Evolutionary conservation across 306 rosid genomes (phyloP), one percentile per base, ranked within the genome.

Genomic region (Erythrophleum fordii): DNA sequence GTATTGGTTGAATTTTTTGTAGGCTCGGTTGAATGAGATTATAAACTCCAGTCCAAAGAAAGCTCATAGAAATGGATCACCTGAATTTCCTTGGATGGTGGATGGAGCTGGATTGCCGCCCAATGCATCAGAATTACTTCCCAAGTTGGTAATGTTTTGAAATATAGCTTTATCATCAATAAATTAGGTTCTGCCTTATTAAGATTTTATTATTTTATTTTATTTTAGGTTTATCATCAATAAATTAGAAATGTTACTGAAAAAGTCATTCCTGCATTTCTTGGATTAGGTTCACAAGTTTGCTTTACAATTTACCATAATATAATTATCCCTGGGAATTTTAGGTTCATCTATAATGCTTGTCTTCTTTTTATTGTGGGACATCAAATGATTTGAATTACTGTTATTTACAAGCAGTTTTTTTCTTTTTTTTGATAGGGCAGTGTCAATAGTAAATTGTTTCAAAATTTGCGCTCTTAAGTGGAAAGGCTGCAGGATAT

Each of bases 91-190:
- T 45, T 93, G 99, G 99, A 90, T 73, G 89, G 81, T 80, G 77
- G 99, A 95, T 81, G 99, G 99, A 86, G 92, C 85, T 35, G 99
- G 99, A 67, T 85, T 91, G 73, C 97, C 98, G 39, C 78, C 90
- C 67, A 82, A 95, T 93, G 93, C 96, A 69, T 88, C 89, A 5
- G 89, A 90, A 69, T 95, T 95, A 88, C 96, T 95, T 64, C 86
- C 90, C 44, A 87, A 90, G 80, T 72, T 95, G 98, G 99, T 95
- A 93, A 79, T 66, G n/a, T 75, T 82, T 59, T 44, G 75, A 17
- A 78, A 62, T 69, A 61, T 68, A 46, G 39, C 65, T n/a, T n/a
- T n/a, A n/a, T n/a, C n/a, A n/a, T n/a, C n/a, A n/a, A n/a, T n/a
- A n/a, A n/a, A n/a, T 29, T 13, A n/a, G 28, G 23, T 37, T 53